Percentiles rank a stretch among this genome's conserved stretches.
These are phyloP conservation scores for Starmerella bacillaris DNA, from an alignment of 805 yeast genomes.

Conservation along the genomic window DNA sequence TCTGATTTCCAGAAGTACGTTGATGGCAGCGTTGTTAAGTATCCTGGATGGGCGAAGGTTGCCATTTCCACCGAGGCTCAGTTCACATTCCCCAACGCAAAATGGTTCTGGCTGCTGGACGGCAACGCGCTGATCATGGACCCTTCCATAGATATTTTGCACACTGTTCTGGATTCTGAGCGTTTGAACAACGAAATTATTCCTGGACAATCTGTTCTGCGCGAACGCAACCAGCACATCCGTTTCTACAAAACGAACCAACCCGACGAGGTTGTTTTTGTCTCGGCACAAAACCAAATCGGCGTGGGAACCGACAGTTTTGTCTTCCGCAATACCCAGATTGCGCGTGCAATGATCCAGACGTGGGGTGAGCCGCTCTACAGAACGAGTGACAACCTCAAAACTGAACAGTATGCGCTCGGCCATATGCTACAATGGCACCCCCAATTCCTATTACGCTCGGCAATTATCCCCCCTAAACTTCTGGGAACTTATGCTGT, in stretches of 20 bases:
- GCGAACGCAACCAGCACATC: constrained; percentile 18
- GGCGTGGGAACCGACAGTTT: constrained; percentile 55
- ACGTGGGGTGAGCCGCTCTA: constrained; percentile 60
- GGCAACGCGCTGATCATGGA: constrained; percentile 57
- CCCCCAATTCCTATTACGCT: constrained; percentile 53
- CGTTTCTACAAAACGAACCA: constrained; percentile 44
- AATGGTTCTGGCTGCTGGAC: constrained; percentile 79
- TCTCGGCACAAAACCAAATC: constrained; percentile 51
- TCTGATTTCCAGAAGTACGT: constrained; percentile 43
- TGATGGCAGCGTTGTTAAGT: constrained; percentile 13
- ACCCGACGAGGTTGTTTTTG: constrained; percentile 37
- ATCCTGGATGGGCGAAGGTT: constrained; percentile 43
- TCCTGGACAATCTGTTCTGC: constrained; percentile 54
- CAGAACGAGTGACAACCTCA: constrained; percentile 44
- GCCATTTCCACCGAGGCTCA: constrained; percentile 68
- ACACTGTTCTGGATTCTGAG: constrained; percentile 42
- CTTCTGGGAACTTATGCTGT: constrained; percentile 27
- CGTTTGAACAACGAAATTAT: constrained; percentile 45
- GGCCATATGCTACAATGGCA: constrained; percentile 94
- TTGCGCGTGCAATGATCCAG: constrained; percentile 50
- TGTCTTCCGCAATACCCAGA: constrained; percentile 45
- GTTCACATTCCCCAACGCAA: constrained; percentile 80
- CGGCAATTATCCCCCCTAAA: constrained; percentile 54
- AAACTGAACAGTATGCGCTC: constrained; percentile 38
- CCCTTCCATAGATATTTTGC: constrained; percentile 38